Evolutionary conservation across 805 yeast genomes (phyloP), one percentile per base, ranked within the genome.

Genomic region (Saccharomycopsis guyanensis): DNA sequence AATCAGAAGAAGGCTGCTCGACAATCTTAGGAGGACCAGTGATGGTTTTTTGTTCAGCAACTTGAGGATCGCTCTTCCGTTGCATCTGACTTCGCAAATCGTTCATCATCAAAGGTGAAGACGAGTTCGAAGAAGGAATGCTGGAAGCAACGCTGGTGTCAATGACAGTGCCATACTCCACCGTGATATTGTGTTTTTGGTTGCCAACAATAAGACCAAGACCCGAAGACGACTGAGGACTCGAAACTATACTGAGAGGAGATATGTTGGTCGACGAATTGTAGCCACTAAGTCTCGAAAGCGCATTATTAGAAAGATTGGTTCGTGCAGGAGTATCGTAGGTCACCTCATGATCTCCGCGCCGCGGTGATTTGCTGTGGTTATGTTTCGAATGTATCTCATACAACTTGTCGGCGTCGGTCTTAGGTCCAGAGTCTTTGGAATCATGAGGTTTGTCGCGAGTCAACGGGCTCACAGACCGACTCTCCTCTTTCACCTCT

Each of bases 161-260:
- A 19, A 46, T 40, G n/a, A 49, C 53, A 2, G 53, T 49, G 3
- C 53, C 53, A 43, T 40, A 40, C 40, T 49, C 53, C 18, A 49
- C 42, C 4, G 29, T 42, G 13, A 47, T 40, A 18, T 37, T 27
- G 15, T 23, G 32, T 13, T 23, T 31, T 35, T 24, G 42, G 16
- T 15, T 20, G n/a, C n/a, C n/a, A n/a, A n/a, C n/a, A n/a, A n/a
- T n/a, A 12, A 39, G 13, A 13, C 33, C 29, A 12, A 39, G n/a
- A n/a, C 24, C 7, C 12, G 42, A 15, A 24, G 19, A 25, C 8
- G 12, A 25, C 24, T 15, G 19, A 19, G 35, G 31, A 19, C 22
- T 41, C 3, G 13, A 24, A 16, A 40, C 18, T 19, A 34, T 22
- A 12, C 34, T 27, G 13, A 18, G 35, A 7, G 32, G 42, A 4